Conservation (phyloP, 345 rosid genomes). For the Salix brachista region DNA sequence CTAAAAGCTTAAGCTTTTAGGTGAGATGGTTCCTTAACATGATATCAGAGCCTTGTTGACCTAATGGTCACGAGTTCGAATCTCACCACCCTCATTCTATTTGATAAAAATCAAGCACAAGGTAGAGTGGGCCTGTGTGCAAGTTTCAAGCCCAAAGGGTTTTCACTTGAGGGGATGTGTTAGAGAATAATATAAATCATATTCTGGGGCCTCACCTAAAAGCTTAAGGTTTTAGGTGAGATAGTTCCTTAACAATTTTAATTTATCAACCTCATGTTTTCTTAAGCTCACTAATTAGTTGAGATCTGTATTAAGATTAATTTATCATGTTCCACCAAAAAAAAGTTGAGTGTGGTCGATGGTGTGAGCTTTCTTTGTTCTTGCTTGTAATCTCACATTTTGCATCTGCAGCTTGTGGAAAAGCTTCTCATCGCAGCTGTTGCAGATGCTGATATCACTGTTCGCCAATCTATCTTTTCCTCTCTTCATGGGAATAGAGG, state of each 20-base stretch:
- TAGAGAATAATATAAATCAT: too few species aligned
- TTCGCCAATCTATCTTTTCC: slow-evolving; percentile 83
- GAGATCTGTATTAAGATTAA: neutral
- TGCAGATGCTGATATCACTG: slow-evolving; percentile 94
- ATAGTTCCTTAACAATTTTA: neutral
- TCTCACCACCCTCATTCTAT: too few species aligned
- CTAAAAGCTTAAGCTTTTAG: too few species aligned
- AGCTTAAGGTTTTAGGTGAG: too few species aligned
- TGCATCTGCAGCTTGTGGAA: slow-evolving; percentile 81
- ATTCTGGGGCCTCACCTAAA: too few species aligned
- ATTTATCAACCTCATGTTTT: neutral
- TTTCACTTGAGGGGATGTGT: too few species aligned
- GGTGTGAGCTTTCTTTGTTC: slow-evolving; percentile 14
- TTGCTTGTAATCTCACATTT: slow-evolving; percentile 24
- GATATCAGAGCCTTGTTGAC: too few species aligned
- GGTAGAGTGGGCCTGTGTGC: too few species aligned
- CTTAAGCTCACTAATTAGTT: neutral
- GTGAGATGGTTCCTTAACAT: too few species aligned
- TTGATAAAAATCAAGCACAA: too few species aligned
- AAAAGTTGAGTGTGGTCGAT: neutral
- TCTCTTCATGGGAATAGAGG: slow-evolving; percentile 75
- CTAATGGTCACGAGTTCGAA: too few species aligned
- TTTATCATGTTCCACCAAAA: neutral
- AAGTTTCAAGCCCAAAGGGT: too few species aligned
- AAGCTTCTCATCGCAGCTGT: slow-evolving; percentile 95